Evolutionary conservation across 768 basidiomycete genomes (phyloP), one percentile per base, ranked within the genome.

Genomic region (Termitomyces sp.): DNA sequence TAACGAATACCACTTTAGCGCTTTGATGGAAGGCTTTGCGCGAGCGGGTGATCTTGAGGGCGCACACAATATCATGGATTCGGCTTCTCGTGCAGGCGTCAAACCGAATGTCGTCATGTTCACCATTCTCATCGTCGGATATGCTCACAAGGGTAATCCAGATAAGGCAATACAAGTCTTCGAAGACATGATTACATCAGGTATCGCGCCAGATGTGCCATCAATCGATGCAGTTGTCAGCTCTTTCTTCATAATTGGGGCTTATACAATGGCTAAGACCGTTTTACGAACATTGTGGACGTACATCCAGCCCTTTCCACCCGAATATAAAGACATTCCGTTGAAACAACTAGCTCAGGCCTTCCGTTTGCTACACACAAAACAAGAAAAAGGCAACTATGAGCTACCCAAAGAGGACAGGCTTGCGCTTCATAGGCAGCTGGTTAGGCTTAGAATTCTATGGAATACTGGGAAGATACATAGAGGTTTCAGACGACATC

Each of bases 1-100:
- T 10, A 88, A 83, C 64, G 76, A 77, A 55, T 83, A 89, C 66
- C 92, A 94, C 70, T 87, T 84, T 63, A 75, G 77, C 31, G 84
- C 89, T 53, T 72, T 94, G 57, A 85, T 94, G 79, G 84, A 90
- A 62, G 89, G 88, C n/a, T 86, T 85, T 63, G 71, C 78, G 18
- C 74, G 71, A 3, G 69, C 70, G 1, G 89, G 88, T n/a, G 77
- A 92, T 68, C 73, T 87, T 60, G 65, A 69, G 15, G 75, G 75
- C 20, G 88, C 90, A 26, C 69, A 77, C 56, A 75, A 76, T 51
- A 72, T 85, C 44, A 78, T 94, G 75, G 72, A 70, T 58, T 70
- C 81, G 18, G 81, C 84, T 28, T 64, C 68, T 41, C 70, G 73
- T 41, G 75, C 77, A 5, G 83, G 84, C 26, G 67, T 87, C 58